Evolutionary conservation across 2,329 filamentous ascomycete genomes (phyloP), one percentile per base, ranked within the genome.

Genomic region (Exophiala spinifera): DNA sequence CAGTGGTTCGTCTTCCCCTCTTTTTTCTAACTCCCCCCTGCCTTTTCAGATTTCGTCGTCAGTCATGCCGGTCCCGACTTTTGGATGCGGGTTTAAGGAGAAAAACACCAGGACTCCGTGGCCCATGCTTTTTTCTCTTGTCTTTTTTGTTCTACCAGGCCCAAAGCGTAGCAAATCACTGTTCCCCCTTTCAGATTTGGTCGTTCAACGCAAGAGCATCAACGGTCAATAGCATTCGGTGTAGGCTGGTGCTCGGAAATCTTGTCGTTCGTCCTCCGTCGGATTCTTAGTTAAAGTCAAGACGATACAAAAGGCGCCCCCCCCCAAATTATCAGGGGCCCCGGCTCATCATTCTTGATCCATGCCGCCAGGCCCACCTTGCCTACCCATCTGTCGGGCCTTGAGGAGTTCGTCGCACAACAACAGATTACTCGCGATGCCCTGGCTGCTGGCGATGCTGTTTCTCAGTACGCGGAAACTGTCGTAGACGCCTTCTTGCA

Each of bases 351-450:
- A 55, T 25, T 55, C 57, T 19, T 53, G 51, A 28, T 60, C 57
- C 51, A 60, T 60, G 13, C 48, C 57, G 14, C 67, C 72, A 52
- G 74, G 74, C 40, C 69, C 73, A 51, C 70, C 67, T 47, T 69
- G 65, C 61, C 69, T 70, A 50, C 72, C 87, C 94, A 99, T 99
- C 78, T 99, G 92, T 70, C 94, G 83, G 58, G 94, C 94, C 81
- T 99, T 99, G 66, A 99, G 79, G 78, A 99, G 81, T 79, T 99
- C 94, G 68, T 99, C 94, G 68, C 94, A 99, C 46, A 99, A 81
- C 62, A 99, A 78, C 61, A 99, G 78, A 76, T 99, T 99, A 8
- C 89, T 92, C 4, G 94, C 92, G 67, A 99, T 99, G 60, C 94
- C 90, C 21, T 92, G 88, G 72, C 91, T 94, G 31, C 91, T 96